Evolutionary conservation across 352 stramenopile genomes (phyloP).

Genomic region (Pythium vanterpoolii): DNA sequence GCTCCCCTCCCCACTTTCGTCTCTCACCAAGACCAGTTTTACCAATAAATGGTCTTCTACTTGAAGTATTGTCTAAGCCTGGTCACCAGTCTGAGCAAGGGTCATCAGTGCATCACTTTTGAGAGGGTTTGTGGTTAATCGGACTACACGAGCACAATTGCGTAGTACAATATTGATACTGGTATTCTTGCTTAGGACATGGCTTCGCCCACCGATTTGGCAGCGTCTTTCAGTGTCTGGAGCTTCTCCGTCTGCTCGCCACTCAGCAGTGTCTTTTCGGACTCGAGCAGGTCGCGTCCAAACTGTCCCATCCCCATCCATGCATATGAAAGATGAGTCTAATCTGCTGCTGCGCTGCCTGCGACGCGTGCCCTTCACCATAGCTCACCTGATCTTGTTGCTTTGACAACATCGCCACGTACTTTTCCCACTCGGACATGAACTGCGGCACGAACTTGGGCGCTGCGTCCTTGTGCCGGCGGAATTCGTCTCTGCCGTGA

Average conservation of each 20-base stretch:
- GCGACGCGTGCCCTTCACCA: not conserved
- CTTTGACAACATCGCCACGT: slow-evolving; percentile 45
- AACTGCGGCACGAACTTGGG: slow-evolving; percentile 78
- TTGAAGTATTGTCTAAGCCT: no score
- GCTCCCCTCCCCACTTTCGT: no score
- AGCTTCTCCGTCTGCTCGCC: slow-evolving; percentile 69
- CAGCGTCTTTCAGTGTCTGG: slow-evolving; percentile 62
- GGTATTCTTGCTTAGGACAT: slow-evolving; percentile 37
- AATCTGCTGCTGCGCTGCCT: not conserved
- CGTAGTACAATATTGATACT: no score
- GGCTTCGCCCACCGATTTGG: slow-evolving; percentile 61
- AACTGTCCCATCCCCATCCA: slow-evolving; percentile 31
- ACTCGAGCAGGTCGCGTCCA: slow-evolving; percentile 59
- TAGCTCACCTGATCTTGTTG: slow-evolving; percentile 46
- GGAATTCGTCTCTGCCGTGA: slow-evolving; percentile 67
- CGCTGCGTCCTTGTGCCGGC: slow-evolving; percentile 73
- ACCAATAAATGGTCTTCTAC: no score
- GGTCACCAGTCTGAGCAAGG: no score
- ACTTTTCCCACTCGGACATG: slow-evolving; percentile 75
- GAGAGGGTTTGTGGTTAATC: no score
- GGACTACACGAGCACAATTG: no score
- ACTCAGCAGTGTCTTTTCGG: slow-evolving; percentile 58
- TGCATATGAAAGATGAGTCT: not conserved
- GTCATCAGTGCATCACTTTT: no score
- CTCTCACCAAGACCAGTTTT: no score